Evolutionary conservation across 2,329 filamentous ascomycete species (phyloP), one percentile per base, ranked within the genome.

Genomic region (Penicillium nordicum): DNA sequence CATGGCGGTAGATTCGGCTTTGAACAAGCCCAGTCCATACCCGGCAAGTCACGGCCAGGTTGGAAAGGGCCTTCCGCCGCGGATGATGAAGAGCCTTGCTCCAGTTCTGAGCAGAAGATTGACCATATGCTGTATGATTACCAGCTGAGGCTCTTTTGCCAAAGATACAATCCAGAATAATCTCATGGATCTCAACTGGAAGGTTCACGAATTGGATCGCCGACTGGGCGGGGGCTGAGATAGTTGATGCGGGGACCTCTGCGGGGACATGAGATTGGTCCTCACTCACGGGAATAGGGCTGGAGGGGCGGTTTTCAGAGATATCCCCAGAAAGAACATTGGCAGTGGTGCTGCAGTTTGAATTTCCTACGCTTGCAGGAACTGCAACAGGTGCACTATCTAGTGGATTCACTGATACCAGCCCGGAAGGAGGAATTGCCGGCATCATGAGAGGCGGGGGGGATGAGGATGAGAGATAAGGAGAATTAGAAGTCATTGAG

Each of bases 101-200:
- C 84, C 85, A 88, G 63, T 82, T 83, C 56, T 81, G 81, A 45
- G 81, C 76, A 34, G 76, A 71, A 2, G 76, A 74, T 54, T 84
- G 79, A 57, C 80, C 83, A 57, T 81, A 80, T 41, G 82, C 82
- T 18, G 83, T 79, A 25, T 30, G 44, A 7, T 11, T 25, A 32
- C n/a, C 25, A 5, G 85, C 78, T 0, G 87, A 86, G 40, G 85
- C 82, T 45, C 85, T 82, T 57, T 87, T 85, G 4, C 87, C 88
- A 64, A 90, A 89, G 2, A 90, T 74, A 62, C 88, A 82, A 68
- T 90, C 88, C 14, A 90, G 76, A 52, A 90, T 86, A 53, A 82
- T 83, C 65, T 89, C 87, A 67, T 89, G 87, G 12, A 91, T 88
- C 69, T 90, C 88, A 53, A 82, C 80, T 1, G 88, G 88, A 1